These are phyloP conservation scores for Tolypocladium sp. DNA, from an alignment of 2,329 filamentous ascomycete species.

Conservation along the genomic window DNA sequence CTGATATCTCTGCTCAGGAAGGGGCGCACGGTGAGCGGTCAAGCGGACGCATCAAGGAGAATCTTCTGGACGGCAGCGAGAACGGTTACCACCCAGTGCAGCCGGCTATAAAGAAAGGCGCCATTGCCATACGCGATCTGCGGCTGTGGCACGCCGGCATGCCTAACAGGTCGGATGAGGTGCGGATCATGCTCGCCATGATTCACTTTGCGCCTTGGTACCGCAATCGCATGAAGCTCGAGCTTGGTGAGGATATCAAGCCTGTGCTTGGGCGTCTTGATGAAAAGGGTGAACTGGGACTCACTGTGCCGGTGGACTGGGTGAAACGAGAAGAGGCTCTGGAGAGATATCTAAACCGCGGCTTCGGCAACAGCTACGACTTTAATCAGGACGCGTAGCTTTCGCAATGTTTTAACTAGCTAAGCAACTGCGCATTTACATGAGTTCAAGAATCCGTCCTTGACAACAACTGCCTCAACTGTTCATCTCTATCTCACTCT, in stretches of 20 bases:
- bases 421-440: too few species aligned
- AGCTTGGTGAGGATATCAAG: slow-evolving; percentile 40
- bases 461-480: too few species aligned
- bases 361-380: not conserved
- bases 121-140: slow-evolving; percentile 48
- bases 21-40: slow-evolving; percentile 41
- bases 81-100: slow-evolving; percentile 36
- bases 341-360: not conserved
- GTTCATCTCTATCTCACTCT: too few species aligned
- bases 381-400: not conserved
- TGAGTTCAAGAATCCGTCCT: too few species aligned
- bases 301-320: slow-evolving; percentile 45
- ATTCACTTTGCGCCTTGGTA: slow-evolving; percentile 52
- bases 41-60: slow-evolving; percentile 37
- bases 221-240: slow-evolving; percentile 45
- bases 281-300: slow-evolving; percentile 16
- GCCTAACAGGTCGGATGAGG: slow-evolving; percentile 42
- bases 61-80: slow-evolving; percentile 23
- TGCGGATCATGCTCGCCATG: slow-evolving; percentile 50
- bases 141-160: slow-evolving; percentile 56
- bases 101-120: slow-evolving; percentile 42
- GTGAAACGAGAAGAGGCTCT: slow-evolving; percentile 26
- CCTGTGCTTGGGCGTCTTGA: slow-evolving; percentile 36
- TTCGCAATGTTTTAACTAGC: too few species aligned
- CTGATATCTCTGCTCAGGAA: slow-evolving; percentile 30